Evolutionary conservation across 441 rosid genomes (phyloP).

Genomic region (Corymbia calophylla): DNA sequence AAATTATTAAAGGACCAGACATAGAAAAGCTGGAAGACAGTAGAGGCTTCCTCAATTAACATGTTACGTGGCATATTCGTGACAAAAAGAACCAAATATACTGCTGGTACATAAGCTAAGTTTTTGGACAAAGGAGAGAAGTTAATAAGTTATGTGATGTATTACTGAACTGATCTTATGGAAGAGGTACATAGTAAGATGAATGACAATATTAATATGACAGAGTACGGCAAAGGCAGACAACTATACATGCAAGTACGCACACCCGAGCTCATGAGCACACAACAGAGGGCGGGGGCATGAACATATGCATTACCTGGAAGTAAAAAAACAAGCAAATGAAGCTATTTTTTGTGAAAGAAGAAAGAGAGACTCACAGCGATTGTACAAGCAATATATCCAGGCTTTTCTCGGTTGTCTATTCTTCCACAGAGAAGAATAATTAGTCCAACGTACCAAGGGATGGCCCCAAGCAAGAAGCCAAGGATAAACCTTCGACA

Average conservation of each 20-base stretch:
- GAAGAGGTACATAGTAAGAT: background rate
- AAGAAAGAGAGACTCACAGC: conserved; percentile 49
- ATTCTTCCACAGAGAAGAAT: conserved; percentile 52
- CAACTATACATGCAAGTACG: background rate
- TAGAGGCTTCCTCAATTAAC: background rate
- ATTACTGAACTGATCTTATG: background rate
- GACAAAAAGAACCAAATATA: background rate
- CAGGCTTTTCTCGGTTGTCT: conserved; percentile 72
- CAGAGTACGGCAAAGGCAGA: background rate
- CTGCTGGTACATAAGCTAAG: background rate
- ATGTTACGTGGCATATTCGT: background rate
- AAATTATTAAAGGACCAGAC: background rate
- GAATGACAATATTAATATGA: background rate
- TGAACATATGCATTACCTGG: background rate
- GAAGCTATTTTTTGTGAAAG: background rate
- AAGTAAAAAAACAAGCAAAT: background rate
- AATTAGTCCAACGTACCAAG: conserved; percentile 76
- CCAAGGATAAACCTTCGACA: conserved; percentile 75
- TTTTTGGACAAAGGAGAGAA: background rate
- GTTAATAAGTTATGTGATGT: background rate
- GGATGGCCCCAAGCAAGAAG: conserved; percentile 74
- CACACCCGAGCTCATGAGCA: background rate
- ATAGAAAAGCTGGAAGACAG: background rate
- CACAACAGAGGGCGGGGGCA: background rate
- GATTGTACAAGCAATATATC: conserved; percentile 71